Conservation (phyloP, 2,329 filamentous ascomycete species). For the Arthrobotrys sphaeroides region DNA sequence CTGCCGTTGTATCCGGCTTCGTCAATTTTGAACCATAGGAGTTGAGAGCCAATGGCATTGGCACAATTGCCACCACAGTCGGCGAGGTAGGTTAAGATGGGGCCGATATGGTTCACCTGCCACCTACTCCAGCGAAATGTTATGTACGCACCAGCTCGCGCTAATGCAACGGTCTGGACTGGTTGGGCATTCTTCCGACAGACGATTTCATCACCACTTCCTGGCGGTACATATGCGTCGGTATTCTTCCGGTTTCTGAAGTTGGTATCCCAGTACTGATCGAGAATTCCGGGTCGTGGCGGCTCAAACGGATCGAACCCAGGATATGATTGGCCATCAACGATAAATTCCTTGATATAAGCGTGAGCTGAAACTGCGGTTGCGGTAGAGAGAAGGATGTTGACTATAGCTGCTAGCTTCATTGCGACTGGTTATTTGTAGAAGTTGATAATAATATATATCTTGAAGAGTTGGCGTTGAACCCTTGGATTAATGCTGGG, state of each 20-base stretch:
- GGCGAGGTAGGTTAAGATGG: conserved; percentile 13
- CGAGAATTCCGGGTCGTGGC: conserved; percentile 1
- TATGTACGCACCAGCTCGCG: conserved; percentile 8
- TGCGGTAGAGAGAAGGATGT: background rate
- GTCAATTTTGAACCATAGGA: conserved; percentile 22
- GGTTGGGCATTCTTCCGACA: conserved; percentile 9
- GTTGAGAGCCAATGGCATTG: background rate
- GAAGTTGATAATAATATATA: too few relatives aligned
- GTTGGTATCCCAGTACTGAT: conserved; percentile 10
- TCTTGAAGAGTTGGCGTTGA: too few relatives aligned
- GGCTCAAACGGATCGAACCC: conserved; percentile 15
- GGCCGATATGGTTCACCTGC: conserved; percentile 20
- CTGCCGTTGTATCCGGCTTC: conserved; percentile 8
- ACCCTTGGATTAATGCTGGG: too few relatives aligned
- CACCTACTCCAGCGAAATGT: conserved; percentile 28
- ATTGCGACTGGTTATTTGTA: background rate
- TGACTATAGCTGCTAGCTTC: background rate
- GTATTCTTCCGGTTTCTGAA: background rate
- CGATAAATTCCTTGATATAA: conserved; percentile 10
- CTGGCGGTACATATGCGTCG: conserved; percentile 4
- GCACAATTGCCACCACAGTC: conserved; percentile 10
- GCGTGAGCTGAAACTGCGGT: background rate
- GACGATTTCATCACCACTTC: conserved; percentile 2
- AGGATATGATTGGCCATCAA: background rate
- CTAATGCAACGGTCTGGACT: conserved; percentile 3